Conservation (phyloP, 345 rosid genomes). For the Isatis tinctoria region DNA sequence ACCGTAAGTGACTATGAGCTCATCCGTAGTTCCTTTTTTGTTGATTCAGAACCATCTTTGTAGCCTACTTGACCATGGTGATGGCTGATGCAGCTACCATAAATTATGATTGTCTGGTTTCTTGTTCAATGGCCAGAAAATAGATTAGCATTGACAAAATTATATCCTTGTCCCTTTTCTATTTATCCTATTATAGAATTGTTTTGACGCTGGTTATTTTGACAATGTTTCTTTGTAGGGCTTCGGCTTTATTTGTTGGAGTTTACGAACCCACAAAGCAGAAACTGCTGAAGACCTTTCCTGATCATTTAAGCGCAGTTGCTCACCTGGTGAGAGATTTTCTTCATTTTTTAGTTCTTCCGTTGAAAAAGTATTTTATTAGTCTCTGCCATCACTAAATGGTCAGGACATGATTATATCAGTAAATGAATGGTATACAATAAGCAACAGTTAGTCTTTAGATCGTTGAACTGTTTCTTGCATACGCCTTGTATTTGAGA, state of each 20-base stretch:
- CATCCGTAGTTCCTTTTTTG: background rate
- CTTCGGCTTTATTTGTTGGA: constrained; percentile 93
- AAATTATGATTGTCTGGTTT: background rate
- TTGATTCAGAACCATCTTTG: background rate
- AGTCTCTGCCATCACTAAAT: background rate
- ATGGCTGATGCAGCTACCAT: background rate
- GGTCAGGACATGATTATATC: background rate
- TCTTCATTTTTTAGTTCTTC: constrained; percentile 6
- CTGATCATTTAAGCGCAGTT: constrained; percentile 80
- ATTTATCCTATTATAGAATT: background rate
- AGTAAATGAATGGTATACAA: background rate
- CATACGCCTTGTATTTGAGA: background rate
- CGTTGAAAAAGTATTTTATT: background rate
- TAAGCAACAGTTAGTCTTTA: background rate
- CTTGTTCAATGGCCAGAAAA: background rate
- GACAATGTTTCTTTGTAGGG: constrained; percentile 44
- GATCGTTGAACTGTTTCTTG: background rate
- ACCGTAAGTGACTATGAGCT: constrained; percentile 57
- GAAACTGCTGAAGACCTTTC: constrained; percentile 67
- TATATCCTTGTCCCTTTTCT: background rate
- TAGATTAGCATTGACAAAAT: background rate
- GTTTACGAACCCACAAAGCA: constrained; percentile 93
- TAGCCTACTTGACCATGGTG: background rate
- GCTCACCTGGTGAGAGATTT: constrained; percentile 74
- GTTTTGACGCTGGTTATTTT: background rate